Percentiles rank a stretch among this genome's conserved stretches.
Evolutionary conservation across 2,329 filamentous ascomycete species (phyloP).

Genomic region (Fusarium pseudocircinatum): DNA sequence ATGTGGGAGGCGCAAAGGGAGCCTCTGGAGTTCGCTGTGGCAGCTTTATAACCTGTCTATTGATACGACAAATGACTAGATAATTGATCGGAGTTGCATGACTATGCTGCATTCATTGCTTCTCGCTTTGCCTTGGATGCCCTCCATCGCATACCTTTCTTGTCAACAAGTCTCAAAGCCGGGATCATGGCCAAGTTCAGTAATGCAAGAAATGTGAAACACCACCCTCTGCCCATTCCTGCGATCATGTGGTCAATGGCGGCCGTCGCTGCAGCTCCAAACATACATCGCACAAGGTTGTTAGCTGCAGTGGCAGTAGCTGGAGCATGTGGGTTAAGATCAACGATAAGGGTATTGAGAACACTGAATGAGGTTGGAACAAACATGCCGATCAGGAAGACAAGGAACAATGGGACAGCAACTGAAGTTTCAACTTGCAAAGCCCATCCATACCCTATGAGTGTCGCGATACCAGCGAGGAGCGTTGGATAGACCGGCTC

Average conservation of each 20-base stretch:
- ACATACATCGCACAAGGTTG: conserved; percentile 69
- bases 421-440: conserved; percentile 61
- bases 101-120: conserved; percentile 32
- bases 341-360: conserved; percentile 70
- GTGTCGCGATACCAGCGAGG: conserved; percentile 60
- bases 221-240: conserved; percentile 68
- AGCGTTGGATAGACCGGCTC: conserved; percentile 65
- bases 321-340: conserved; percentile 68
- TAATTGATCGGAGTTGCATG: background rate
- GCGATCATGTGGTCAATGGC: conserved; percentile 68
- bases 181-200: conserved; percentile 61
- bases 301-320: conserved; percentile 72
- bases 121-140: conserved; percentile 56
- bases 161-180: conserved; percentile 59
- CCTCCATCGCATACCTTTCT: conserved; percentile 60
- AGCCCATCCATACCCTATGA: conserved; percentile 68
- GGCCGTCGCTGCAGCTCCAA: conserved; percentile 68
- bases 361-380: conserved; percentile 71
- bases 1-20: conserved; percentile 88
- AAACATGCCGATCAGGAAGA: conserved; percentile 66
- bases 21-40: conserved; percentile 72
- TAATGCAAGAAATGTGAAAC: conserved; percentile 67
- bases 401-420: conserved; percentile 63
- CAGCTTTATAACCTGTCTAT: conserved; percentile 60
- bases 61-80: conserved; percentile 15